These are phyloP conservation scores for Solanum hybrid DNA, from an alignment of 305 asterid species.

Conservation along the genomic window DNA sequence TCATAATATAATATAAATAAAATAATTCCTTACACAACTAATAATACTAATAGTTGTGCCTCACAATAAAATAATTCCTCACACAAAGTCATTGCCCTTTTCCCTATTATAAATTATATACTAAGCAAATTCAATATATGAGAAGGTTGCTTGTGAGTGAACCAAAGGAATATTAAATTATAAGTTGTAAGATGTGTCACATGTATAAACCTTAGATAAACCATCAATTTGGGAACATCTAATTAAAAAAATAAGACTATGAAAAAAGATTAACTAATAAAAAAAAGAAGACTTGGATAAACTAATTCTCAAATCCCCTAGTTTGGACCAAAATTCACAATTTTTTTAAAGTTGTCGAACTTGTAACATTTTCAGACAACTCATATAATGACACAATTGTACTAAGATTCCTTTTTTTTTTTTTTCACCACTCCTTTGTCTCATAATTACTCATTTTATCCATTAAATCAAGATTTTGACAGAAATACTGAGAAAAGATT, in stretches of 20 bases:
- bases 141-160: background rate
- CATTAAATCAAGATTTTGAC: background rate
- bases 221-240: background rate
- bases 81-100: background rate
- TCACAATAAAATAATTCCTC: background rate
- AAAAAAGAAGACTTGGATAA: background rate
- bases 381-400: background rate
- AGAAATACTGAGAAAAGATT: background rate
- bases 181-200: background rate
- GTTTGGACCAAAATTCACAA: background rate
- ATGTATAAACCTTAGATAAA: background rate
- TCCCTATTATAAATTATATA: background rate
- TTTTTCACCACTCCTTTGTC: background rate
- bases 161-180: background rate
- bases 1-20: too few species aligned
- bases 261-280: background rate
- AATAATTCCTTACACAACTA: background rate
- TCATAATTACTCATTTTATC: background rate
- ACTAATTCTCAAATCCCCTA: background rate
- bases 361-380: too few species aligned
- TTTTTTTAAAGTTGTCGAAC: too few species aligned
- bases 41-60: background rate
- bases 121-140: background rate
- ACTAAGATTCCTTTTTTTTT: background rate
- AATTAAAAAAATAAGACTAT: background rate